These are phyloP conservation scores for Beauveria australis DNA, from an alignment of 2,329 filamentous ascomycete genomes.

Conservation along the genomic window DNA sequence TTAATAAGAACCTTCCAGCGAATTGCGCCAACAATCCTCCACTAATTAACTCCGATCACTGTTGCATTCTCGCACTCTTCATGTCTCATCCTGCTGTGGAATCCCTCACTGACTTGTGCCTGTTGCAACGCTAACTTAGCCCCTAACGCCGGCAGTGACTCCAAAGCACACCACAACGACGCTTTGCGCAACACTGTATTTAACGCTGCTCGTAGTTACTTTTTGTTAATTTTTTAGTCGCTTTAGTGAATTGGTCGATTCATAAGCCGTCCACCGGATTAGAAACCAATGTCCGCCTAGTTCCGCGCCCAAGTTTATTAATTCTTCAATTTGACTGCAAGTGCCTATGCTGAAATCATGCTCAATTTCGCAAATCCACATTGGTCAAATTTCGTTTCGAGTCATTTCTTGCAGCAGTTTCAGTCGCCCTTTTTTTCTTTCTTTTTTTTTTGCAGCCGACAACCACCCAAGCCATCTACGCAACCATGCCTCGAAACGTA, in stretches of 20 bases:
- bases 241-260: not conserved
- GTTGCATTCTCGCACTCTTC: not conserved
- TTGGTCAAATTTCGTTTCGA: not conserved
- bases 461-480: not conserved
- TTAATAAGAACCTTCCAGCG: too few relatives aligned
- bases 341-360: not conserved
- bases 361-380: not conserved
- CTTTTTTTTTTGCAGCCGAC: too few relatives aligned
- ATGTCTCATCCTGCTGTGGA: not conserved
- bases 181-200: not conserved
- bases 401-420: not conserved
- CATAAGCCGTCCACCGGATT: slow-evolving; percentile 1
- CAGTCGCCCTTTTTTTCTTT: too few relatives aligned
- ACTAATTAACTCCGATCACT: not conserved
- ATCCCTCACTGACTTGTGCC: not conserved
- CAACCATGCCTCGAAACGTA: slow-evolving; percentile 1
- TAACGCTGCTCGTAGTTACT: not conserved
- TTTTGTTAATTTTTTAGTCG: not conserved
- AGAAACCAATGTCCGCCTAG: slow-evolving; percentile 8
- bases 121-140: not conserved
- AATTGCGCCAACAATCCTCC: too few relatives aligned
- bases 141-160: not conserved
- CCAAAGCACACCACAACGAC: slow-evolving; percentile 1
- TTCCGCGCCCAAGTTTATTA: not conserved
- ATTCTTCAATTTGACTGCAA: not conserved